These are phyloP conservation scores for Vairimorpha necatrix DNA, from an alignment of 371 early-diverging fungal species.

Conservation along the genomic window DNA sequence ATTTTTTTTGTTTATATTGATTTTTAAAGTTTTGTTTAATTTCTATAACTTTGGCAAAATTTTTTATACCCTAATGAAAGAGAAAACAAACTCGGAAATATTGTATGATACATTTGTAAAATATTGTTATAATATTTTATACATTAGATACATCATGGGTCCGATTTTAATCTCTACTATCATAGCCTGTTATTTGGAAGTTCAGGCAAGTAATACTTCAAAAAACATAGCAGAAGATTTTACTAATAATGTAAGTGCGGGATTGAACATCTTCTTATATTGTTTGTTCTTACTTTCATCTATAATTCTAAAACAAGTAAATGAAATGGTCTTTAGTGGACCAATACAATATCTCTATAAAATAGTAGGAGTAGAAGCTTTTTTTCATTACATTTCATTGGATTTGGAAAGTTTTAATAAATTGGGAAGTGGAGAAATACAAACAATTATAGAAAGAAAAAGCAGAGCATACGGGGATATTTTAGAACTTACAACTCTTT, in stretches of 20 bases:
- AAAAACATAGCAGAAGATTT: neutral
- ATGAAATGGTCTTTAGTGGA: slow-evolving; percentile 43
- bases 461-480: slow-evolving; percentile 59
- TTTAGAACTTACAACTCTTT: slow-evolving; percentile 52
- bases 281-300: neutral
- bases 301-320: slow-evolving; percentile 45
- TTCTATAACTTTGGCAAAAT: neutral
- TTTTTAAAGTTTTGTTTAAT: neutral
- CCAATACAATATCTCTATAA: slow-evolving; percentile 53
- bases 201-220: neutral
- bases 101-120: slow-evolving; percentile 7
- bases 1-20: neutral
- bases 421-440: slow-evolving; percentile 54
- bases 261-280: neutral
- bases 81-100: neutral
- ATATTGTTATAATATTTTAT: slow-evolving; percentile 9
- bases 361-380: slow-evolving; percentile 34
- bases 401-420: slow-evolving; percentile 35
- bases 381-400: slow-evolving; percentile 48
- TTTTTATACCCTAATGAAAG: slow-evolving; percentile 1
- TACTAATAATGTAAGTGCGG: neutral
- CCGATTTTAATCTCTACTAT: slow-evolving; percentile 7
- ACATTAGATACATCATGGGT: neutral
- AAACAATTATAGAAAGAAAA: slow-evolving; percentile 50
- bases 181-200: slow-evolving; percentile 11